Evolutionary conservation across 345 rosid species (phyloP), one percentile per base, ranked within the genome.

Genomic region (Alliaria petiolata): DNA sequence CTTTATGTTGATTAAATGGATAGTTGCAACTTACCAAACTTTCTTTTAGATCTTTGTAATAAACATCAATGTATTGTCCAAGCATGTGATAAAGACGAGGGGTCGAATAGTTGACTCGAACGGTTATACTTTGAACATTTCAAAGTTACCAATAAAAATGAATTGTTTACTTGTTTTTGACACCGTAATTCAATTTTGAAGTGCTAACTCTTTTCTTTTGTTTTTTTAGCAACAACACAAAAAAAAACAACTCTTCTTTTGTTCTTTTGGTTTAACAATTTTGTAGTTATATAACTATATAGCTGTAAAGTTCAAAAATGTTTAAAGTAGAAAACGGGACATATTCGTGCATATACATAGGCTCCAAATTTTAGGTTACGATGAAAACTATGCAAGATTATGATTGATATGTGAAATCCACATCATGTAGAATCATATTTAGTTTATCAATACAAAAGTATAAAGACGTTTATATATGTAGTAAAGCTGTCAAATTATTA

Each of bases 11-110:
- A 67, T 75, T 62, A 69, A 69, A 63, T 69, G 40, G 71, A 70
- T 69, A 65, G 71, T 76, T 76, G 79, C 25, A 69, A 69, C 79
- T 40, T 64, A 76, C 79, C 79, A 62, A 76, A 70, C 76, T 69
- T 40, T 69, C 71, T 53, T 69, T 66, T 1, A 11, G 31, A 45
- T 26, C 57, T 62, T 76, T 44, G 50, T 49, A 75, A 67, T 67
- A 39, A 62, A 69, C 51, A 69, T 69, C 60, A 62, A 55, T 76
- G 56, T 63, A 54, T 50, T 63, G 70, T 69, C 75, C 69, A 76
- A n/a, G 20, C 22, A 26, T 33, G 78, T 58, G 45, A 76, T 69
- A 54, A 44, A 46, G 51, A 55, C 25, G 62, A 68, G 50, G 50
- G 69, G 11, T 75, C 34, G 64, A 43, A 38, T n/a, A n/a, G n/a